Base-by-base conservation (phyloP, 768 basidiomycete species). In the Pulveroboletus ravenelii region DNA sequence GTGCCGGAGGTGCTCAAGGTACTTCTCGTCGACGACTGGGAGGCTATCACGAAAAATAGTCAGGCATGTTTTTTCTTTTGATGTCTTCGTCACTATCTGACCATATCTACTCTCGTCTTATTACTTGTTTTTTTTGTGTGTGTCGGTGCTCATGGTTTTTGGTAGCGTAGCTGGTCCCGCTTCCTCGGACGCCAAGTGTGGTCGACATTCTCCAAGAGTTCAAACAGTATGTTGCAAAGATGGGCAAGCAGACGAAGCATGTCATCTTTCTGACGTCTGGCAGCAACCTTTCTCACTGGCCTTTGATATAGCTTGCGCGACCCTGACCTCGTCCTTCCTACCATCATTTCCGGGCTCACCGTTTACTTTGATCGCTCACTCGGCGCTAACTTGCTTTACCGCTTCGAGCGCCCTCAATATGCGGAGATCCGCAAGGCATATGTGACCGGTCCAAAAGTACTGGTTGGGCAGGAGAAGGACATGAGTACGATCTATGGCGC, bases 11-110 rank as follows among this genome's bases (percentile, higher is more conserved):
- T 79, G n/a, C 77, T 98, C 54, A 97, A 96, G 67, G 78, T 84
- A 29, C 77, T 87, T 41, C 76, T 99, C 34, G 93, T 98, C 2
- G 93, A 98, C 62, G 96, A 98, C 59, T 99, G 96, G 96, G 95
- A 98, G 69, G 82, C 85, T 5, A 84, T 98, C 35, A 98, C 96
- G 47, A 97, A 96, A 74, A 89, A 93, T 64, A 83, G 84, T 58
- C 89, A 93, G 80, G 95, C 87, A 51, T 25, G 70, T 54, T 23
- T 20, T 18, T 15, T 15, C 18, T 39, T 36, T 38, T 31, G n/a
- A 18, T 30, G 1, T 27, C 43, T 43, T 20, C 17, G 43, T 58
- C 31, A 56, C 6, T 8, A 46, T 36, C 34, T 3, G 10, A 15
- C 2, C 8, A 12, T 39, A 30, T 45, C 23, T 46, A 23, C 20